Percentiles rank a stretch among this genome's conserved stretches.
Conservation (phyloP, 2,329 filamentous ascomycete species). For the Camillea tinctor region DNA sequence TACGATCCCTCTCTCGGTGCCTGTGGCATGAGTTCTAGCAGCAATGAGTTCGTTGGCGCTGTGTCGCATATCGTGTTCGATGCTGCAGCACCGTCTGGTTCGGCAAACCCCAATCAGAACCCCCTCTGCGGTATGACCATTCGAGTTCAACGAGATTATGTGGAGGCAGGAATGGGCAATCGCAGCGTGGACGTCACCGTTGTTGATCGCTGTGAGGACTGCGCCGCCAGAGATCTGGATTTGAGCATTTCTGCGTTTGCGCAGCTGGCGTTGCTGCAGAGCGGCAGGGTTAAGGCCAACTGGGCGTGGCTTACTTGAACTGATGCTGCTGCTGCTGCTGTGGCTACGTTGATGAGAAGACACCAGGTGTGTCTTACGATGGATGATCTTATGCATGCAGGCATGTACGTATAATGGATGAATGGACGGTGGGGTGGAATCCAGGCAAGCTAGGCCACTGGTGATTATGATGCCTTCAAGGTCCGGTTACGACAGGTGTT, state of each 20-base stretch:
- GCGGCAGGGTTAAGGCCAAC: slow-evolving; percentile 37
- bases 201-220: slow-evolving; percentile 64
- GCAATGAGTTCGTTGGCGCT: slow-evolving; percentile 61
- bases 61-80: slow-evolving; percentile 69
- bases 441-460: not conserved
- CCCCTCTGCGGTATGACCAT: slow-evolving; percentile 67
- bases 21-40: slow-evolving; percentile 59
- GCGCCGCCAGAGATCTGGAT: slow-evolving; percentile 47
- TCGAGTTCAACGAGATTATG: slow-evolving; percentile 51
- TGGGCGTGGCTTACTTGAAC: slow-evolving; percentile 34
- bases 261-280: slow-evolving; percentile 42
- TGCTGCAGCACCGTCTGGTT: slow-evolving; percentile 42
- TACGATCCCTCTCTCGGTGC: slow-evolving; percentile 66
- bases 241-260: slow-evolving; percentile 47
- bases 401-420: not conserved
- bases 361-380: slow-evolving; percentile 9
- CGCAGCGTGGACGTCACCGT: slow-evolving; percentile 56
- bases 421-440: not conserved
- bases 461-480: not conserved
- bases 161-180: slow-evolving; percentile 41
- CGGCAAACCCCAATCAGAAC: slow-evolving; percentile 63
- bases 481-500: not conserved
- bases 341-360: too few species aligned
- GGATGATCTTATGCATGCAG: not conserved
- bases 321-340: too few species aligned